Percentiles rank a stretch among this genome's conserved stretches.
Conservation (phyloP, 2,329 filamentous ascomycete genomes). For the Pseudopyrenochaeta lycopersici region DNA sequence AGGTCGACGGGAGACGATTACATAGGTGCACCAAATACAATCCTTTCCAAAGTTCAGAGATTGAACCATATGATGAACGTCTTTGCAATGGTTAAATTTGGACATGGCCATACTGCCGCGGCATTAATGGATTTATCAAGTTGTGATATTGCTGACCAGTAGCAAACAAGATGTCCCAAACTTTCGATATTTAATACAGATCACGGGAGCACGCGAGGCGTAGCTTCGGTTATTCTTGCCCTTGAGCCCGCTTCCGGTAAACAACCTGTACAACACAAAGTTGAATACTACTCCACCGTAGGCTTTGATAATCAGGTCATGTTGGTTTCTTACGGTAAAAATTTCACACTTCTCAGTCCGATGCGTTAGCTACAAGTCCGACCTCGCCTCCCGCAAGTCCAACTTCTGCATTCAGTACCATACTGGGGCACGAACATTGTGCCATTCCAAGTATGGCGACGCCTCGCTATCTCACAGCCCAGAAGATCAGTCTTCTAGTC, state of each 20-base stretch:
- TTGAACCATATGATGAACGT: background rate
- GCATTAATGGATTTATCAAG: too few relatives aligned
- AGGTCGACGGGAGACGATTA: constrained; percentile 14
- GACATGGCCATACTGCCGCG: too few relatives aligned
- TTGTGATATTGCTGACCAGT: too few relatives aligned
- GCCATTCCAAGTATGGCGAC: constrained; percentile 57
- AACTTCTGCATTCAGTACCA: background rate
- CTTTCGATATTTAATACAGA: constrained; percentile 5
- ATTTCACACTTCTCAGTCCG: background rate
- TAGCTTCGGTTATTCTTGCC: constrained; percentile 25
- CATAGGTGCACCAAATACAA: constrained; percentile 9
- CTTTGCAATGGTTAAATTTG: too few relatives aligned
- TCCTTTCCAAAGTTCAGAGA: background rate
- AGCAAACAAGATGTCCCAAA: too few relatives aligned
- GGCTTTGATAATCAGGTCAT: background rate
- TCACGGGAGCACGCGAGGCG: constrained; percentile 29
- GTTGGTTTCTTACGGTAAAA: background rate
- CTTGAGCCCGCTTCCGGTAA: constrained; percentile 13
- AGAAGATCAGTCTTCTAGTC: constrained; percentile 83
- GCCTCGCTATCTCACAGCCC: constrained; percentile 86
- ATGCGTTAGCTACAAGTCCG: background rate
- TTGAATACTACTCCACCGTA: background rate
- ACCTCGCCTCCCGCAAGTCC: background rate
- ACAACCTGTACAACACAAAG: constrained; percentile 9
- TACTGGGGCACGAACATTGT: background rate